phyloP scores from a whole-genome alignment of 345 rosid genomes.

The Camelina laxa region DNA sequence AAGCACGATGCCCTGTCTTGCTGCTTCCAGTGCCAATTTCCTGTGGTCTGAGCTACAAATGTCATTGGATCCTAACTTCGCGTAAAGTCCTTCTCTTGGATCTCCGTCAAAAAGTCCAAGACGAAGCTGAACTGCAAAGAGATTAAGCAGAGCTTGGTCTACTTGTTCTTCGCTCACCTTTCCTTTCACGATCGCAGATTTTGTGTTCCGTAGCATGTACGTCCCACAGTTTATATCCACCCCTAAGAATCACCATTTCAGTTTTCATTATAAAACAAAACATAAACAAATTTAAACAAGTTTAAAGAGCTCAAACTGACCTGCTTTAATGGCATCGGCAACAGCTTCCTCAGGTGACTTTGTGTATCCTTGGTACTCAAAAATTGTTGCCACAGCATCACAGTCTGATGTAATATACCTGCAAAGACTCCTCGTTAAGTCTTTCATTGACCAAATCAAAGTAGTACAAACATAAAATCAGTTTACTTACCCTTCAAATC shows the following conservation, averaged over 20 bases:
- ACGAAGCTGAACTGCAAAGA: slow-evolving; percentile 82
- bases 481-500: slow-evolving; percentile 71
- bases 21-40: slow-evolving; percentile 78
- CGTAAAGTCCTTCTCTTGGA: slow-evolving; percentile 67
- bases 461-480: slow-evolving; percentile 1
- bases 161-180: slow-evolving; percentile 68
- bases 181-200: slow-evolving; percentile 61
- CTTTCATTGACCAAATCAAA: neutral
- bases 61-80: slow-evolving; percentile 62
- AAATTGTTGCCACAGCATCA: slow-evolving; percentile 92
- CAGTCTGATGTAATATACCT: slow-evolving; percentile 95
- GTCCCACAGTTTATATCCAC: slow-evolving; percentile 87
- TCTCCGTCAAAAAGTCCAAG: slow-evolving; percentile 86
- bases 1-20: slow-evolving; percentile 92
- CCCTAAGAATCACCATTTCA: slow-evolving; percentile 50
- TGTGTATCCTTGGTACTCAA: slow-evolving; percentile 71
- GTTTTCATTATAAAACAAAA: neutral
- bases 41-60: slow-evolving; percentile 72
- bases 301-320: slow-evolving; percentile 39
- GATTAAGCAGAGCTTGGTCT: slow-evolving; percentile 77
- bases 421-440: slow-evolving; percentile 7
- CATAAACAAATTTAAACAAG: slow-evolving; percentile 6
- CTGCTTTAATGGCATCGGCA: slow-evolving; percentile 85
- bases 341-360: slow-evolving; percentile 74
- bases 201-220: slow-evolving; percentile 58